Evolutionary conservation across 805 yeast species (phyloP).

Genomic region (Wickerhamiella sorbophila): DNA sequence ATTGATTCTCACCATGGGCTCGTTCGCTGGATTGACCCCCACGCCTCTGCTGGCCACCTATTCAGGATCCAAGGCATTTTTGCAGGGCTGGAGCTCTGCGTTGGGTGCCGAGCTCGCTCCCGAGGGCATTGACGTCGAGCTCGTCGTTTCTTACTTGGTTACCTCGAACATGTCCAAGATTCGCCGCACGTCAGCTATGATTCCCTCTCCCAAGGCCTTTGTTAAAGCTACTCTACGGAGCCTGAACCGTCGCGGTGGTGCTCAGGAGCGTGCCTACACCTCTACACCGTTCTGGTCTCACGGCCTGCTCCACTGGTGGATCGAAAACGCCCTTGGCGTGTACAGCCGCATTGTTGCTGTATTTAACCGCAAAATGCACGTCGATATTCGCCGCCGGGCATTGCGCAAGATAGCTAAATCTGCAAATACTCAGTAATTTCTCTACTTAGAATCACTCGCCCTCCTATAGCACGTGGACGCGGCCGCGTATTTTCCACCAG

Average conservation of each 20-base stretch:
- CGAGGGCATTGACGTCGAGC: constrained; percentile 67
- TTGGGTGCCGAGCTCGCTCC: constrained; percentile 69
- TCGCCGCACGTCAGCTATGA: constrained; percentile 53
- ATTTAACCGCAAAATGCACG: constrained; percentile 64
- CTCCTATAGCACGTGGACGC: not conserved
- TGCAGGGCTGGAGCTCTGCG: constrained; percentile 86
- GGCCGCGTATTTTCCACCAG: not conserved
- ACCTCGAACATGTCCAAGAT: constrained; percentile 94
- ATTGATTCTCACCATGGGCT: constrained; percentile 85
- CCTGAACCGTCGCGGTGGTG: constrained; percentile 79
- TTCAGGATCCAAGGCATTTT: constrained; percentile 90
- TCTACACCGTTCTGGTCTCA: constrained; percentile 88
- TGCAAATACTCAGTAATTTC: not conserved
- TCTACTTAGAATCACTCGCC: not conserved
- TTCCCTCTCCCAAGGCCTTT: constrained; percentile 72
- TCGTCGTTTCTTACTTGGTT: constrained; percentile 75
- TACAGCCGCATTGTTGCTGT: constrained; percentile 54
- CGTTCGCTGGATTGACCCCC: constrained; percentile 89
- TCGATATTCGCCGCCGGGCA: constrained; percentile 67
- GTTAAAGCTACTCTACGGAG: constrained; percentile 55
- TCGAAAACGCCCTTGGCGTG: constrained; percentile 71
- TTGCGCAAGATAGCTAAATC: constrained; percentile 38
- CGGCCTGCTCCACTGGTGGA: constrained; percentile 73
- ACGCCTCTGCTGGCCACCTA: constrained; percentile 86
- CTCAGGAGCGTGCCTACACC: constrained; percentile 80